Evolutionary conservation across 352 stramenopile genomes (phyloP), one percentile per base, ranked within the genome.

Genomic region (Peronospora belbahrii): DNA sequence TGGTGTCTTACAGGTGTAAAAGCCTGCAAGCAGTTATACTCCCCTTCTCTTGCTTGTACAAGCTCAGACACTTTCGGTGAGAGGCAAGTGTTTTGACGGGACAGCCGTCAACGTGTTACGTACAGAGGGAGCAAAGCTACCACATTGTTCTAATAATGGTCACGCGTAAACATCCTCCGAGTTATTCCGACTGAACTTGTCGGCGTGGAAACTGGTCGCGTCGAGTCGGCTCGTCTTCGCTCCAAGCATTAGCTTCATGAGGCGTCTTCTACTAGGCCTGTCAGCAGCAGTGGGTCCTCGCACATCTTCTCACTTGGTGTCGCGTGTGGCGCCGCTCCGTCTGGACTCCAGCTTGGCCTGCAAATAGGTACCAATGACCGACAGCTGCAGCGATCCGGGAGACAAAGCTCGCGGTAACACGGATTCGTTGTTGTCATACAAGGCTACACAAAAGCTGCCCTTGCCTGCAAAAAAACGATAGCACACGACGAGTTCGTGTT

Each of bases 401-500:
- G 30, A 53, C 22, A 52, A 51, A 10, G 62, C 46, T 5, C 45
- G 42, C 20, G 48, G 53, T 6, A 49, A 56, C 1, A 24, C 50
- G 42, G 42, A 23, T 17, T 53, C 31, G 17, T 52, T 37, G 27
- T 50, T 72, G 19, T 58, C 48, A 47, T 53, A 23, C 15, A 60
- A 33, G 0, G 60, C 56, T 25, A 84, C 48, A n/a, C 59, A 52
- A 32, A 85, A 78, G 38, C 65, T 54, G 31, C 33, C 59, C 8
- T 59, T 62, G 47, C 67, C 59, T 0, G 69, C 64, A 42, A 72
- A 81, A 41, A 81, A 71, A 30, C 74, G 74, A 47, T 83, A 84
- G 52, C 71, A 83, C 48, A 76, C 67, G 33, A 84, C 33, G 19
- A 84, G 54, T 33, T 86, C 74, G n/a, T 60, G 63, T 14, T 86